Evolutionary conservation across 2,329 filamentous ascomycete species (phyloP).

Genomic region (Cryphonectria naterciae): DNA sequence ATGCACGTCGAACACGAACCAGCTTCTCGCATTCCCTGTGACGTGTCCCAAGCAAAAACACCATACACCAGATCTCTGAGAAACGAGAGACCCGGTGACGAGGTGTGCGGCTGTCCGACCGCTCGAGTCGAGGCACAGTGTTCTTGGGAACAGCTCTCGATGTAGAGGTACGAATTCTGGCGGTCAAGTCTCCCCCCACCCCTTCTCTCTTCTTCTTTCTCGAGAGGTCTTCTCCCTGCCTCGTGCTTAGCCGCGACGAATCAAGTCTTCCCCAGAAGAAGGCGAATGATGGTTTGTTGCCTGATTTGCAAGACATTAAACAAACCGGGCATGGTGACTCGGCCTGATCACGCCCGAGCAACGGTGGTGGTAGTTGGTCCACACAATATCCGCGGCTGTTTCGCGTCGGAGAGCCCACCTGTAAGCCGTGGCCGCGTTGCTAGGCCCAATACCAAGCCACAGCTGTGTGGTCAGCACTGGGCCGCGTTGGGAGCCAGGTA

Average conservation of each 20-base stretch:
- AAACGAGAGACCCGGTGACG: slow-evolving; percentile 13
- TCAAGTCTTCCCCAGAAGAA: background rate
- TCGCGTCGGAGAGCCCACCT: background rate
- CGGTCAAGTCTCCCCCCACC: background rate
- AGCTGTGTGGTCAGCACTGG: background rate
- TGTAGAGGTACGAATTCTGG: background rate
- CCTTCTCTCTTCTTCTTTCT: background rate
- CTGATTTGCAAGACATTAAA: background rate
- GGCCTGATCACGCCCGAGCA: background rate
- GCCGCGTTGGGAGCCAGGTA: background rate
- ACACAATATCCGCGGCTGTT: background rate
- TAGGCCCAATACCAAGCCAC: slow-evolving; percentile 2
- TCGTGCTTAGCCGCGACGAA: background rate
- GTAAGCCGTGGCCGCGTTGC: background rate
- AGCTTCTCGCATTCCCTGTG: slow-evolving; percentile 1
- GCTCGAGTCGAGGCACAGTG: background rate
- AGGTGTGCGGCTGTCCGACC: slow-evolving; percentile 4
- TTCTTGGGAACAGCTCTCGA: background rate
- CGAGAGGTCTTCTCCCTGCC: background rate
- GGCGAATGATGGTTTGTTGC: background rate
- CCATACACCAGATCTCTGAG: slow-evolving; percentile 24
- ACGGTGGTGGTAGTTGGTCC: background rate
- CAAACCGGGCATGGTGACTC: background rate
- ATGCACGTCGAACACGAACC: background rate
- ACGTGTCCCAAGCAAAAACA: slow-evolving; percentile 15